Conservation (phyloP, 1,284 basidiomycete species). For the Afroboletus lepidellus region DNA sequence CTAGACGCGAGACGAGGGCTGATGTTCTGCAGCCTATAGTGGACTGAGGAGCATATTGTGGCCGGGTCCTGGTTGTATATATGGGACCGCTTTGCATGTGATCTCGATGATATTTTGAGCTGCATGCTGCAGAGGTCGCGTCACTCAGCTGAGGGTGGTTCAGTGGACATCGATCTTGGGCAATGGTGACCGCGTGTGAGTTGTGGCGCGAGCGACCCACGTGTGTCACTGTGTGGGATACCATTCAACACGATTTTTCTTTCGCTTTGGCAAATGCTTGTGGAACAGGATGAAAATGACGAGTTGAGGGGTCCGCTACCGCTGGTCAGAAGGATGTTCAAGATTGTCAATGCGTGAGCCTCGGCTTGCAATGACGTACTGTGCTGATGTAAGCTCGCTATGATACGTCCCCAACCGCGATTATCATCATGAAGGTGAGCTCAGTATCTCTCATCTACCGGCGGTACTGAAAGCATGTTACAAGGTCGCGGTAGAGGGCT, state of each 20-base stretch:
- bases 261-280: neutral
- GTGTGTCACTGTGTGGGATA: too few relatives aligned
- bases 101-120: constrained; percentile 23
- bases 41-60: constrained; percentile 29
- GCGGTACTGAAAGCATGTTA: neutral
- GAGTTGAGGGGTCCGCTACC: too few relatives aligned
- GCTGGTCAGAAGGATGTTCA: too few relatives aligned
- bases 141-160: neutral
- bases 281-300: neutral
- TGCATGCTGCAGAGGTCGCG: constrained; percentile 19
- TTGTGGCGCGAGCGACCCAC: neutral
- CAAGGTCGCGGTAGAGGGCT: constrained; percentile 91
- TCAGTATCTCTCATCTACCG: neutral
- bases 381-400: constrained; percentile 3
- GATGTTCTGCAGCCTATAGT: constrained; percentile 25
- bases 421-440: constrained; percentile 23
- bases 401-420: neutral
- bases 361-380: too few relatives aligned
- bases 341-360: too few relatives aligned
- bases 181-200: constrained; percentile 20
- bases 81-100: constrained; percentile 27
- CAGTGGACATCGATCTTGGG: neutral
- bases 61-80: constrained; percentile 30
- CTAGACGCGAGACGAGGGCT: constrained; percentile 32
- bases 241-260: too few relatives aligned